Conservation (phyloP, 768 basidiomycete species). For the Agaricus sinodeliciosus region DNA sequence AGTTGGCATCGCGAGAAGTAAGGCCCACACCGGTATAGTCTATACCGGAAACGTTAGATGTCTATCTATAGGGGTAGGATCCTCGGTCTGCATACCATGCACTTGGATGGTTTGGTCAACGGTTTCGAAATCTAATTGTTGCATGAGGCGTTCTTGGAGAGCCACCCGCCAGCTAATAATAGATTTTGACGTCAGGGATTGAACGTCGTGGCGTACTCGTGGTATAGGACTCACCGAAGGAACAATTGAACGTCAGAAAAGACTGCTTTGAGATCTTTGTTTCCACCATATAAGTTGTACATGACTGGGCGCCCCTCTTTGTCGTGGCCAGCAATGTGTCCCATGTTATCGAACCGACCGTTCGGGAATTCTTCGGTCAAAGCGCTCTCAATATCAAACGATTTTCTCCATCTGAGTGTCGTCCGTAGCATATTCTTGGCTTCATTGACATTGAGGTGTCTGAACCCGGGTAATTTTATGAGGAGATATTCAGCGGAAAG, state of each 20-base stretch:
- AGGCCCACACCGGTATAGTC: constrained; percentile 73
- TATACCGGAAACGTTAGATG: constrained; percentile 17
- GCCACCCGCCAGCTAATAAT: constrained; percentile 65
- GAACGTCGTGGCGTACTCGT: not conserved
- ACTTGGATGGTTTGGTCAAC: constrained; percentile 69
- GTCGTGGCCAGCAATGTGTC: constrained; percentile 62
- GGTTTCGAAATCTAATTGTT: constrained; percentile 62
- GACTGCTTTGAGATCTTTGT: constrained; percentile 57
- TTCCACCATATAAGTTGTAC: constrained; percentile 80
- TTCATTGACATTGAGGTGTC: constrained; percentile 45
- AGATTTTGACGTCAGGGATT: constrained; percentile 4
- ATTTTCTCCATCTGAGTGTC: constrained; percentile 66
- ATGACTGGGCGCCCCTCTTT: constrained; percentile 63
- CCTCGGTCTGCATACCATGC: constrained; percentile 39
- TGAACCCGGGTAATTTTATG: constrained; percentile 14
- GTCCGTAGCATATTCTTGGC: constrained; percentile 62
- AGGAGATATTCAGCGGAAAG: not conserved
- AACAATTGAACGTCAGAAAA: constrained; percentile 75
- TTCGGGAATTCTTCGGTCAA: constrained; percentile 56
- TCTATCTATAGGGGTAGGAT: not conserved
- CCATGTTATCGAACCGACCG: constrained; percentile 59
- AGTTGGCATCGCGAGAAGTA: constrained; percentile 60
- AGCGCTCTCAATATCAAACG: constrained; percentile 55
- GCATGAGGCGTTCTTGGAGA: constrained; percentile 65
- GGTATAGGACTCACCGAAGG: constrained; percentile 42